These are phyloP conservation scores for Theobroma cacao DNA, from an alignment of 345 rosid genomes.

Conservation along the genomic window DNA sequence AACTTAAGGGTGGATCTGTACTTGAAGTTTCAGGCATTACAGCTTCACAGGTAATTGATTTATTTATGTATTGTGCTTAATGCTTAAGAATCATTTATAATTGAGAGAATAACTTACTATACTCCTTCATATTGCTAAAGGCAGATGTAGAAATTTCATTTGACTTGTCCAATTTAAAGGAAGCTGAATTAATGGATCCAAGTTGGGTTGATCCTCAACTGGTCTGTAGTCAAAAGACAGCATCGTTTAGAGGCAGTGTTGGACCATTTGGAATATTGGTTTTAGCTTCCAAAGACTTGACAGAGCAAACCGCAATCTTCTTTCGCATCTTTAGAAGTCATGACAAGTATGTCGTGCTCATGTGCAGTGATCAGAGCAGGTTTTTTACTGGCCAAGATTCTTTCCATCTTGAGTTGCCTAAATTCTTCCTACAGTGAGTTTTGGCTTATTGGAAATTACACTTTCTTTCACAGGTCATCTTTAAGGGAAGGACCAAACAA, in stretches of 20 bases:
- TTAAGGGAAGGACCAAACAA: constrained; percentile 40
- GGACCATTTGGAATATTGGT: constrained; percentile 76
- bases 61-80: background rate
- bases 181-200: constrained; percentile 49
- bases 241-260: constrained; percentile 43
- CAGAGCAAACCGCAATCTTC: constrained; percentile 65
- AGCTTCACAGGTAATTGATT: constrained; percentile 49
- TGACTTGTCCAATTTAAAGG: constrained; percentile 30
- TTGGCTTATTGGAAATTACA: too few species aligned
- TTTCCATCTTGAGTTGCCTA: background rate
- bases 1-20: constrained; percentile 37
- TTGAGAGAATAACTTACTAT: background rate
- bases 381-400: background rate
- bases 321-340: constrained; percentile 57
- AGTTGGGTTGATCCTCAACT: constrained; percentile 55
- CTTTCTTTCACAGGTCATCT: constrained; percentile 36
- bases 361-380: constrained; percentile 45
- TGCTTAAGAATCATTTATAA: background rate
- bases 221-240: constrained; percentile 50
- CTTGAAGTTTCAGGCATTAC: constrained; percentile 55
- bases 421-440: background rate
- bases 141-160: constrained; percentile 75
- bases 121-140: constrained; percentile 22
- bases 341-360: constrained; percentile 55
- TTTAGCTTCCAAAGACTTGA: constrained; percentile 54